Percentiles rank a stretch among this genome's conserved stretches.
phyloP scores from a whole-genome alignment of 768 basidiomycete genomes.

The Exidia glandulosa region DNA sequence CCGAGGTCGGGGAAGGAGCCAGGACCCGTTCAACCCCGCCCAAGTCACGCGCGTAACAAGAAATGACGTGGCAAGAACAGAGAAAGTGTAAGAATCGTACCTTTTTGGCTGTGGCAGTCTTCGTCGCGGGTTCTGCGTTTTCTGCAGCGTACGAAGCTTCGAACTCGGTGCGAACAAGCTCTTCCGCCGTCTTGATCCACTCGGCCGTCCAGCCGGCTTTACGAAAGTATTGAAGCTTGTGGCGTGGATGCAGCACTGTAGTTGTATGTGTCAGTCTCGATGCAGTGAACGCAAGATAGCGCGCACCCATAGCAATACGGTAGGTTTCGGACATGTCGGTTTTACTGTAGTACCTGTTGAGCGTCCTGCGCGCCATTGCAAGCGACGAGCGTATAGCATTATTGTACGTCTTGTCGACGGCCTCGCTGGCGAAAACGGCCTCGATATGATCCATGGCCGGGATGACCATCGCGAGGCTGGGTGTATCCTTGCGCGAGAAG shows the following conservation, averaged over 20 bases:
- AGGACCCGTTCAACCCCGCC: too few relatives aligned
- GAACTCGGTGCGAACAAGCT: too few relatives aligned
- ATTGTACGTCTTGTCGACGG: conserved; percentile 5
- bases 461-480: conserved; percentile 22
- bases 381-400: conserved; percentile 17
- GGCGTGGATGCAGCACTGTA: conserved; percentile 20
- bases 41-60: too few relatives aligned
- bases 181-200: conserved; percentile 16
- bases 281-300: background rate
- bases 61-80: too few relatives aligned
- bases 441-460: conserved; percentile 28
- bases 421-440: conserved; percentile 11
- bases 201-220: conserved; percentile 13
- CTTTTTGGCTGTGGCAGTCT: too few relatives aligned
- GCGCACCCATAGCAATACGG: conserved; percentile 23
- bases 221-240: conserved; percentile 21
- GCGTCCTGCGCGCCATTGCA: conserved; percentile 18
- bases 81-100: too few relatives aligned
- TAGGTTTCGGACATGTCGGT: conserved; percentile 21
- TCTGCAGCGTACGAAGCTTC: too few relatives aligned
- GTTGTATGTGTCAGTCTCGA: background rate
- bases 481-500: conserved; percentile 18
- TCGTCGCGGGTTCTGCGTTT: too few relatives aligned
- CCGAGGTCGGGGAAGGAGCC: too few relatives aligned
- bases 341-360: conserved; percentile 22